Evolutionary conservation across 257 asterid species (phyloP), one percentile per base, ranked within the genome.

Genomic region (Apocynum venetum): DNA sequence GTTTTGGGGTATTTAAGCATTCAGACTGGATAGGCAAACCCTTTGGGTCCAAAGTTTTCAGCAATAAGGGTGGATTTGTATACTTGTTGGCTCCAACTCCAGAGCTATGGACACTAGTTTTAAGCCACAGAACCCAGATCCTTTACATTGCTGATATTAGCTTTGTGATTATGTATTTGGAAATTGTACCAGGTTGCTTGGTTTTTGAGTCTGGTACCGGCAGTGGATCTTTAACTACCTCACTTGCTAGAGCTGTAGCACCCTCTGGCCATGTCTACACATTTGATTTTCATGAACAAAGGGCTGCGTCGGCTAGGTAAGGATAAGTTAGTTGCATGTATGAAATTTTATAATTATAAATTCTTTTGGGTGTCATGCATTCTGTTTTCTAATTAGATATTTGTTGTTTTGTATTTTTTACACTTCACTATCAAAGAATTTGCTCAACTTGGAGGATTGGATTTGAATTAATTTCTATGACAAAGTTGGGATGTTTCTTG

Each of bases 161-260:
- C 80, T 93, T 96, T 49, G 96, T 96, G 51, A 84, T 96, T 25
- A 90, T 87, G 96, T 96, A 87, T 80, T 80, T 96, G 93, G 99
- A 93, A 83, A 74, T 93, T 35, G 88, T 92, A 83, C 97, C 99
- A 11, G 98, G 98, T 44, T 96, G 95, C 48, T 80, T 91, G 76
- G 98, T 96, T 82, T 96, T 96, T 38, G 99, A 96, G 80, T 93
- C 98, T 0, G 99, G 99, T 35, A 96, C 98, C 1, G 98, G 99
- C 38, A 96, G 99, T 86, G 99, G 99, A 72, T 96, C 98, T 17
- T 80, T 96, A 85, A 71, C 92, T 11, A 88, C 97, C 11, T 96
- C 99, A 17, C 96, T 96, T 78, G 99, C 98, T 2, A 88, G 97
- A 75, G 96, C 97, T 19, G 87, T 93, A 57, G 96, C 97, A 0